Conservation (phyloP, 352 stramenopile species). For the Phytophthora pluvialis region DNA sequence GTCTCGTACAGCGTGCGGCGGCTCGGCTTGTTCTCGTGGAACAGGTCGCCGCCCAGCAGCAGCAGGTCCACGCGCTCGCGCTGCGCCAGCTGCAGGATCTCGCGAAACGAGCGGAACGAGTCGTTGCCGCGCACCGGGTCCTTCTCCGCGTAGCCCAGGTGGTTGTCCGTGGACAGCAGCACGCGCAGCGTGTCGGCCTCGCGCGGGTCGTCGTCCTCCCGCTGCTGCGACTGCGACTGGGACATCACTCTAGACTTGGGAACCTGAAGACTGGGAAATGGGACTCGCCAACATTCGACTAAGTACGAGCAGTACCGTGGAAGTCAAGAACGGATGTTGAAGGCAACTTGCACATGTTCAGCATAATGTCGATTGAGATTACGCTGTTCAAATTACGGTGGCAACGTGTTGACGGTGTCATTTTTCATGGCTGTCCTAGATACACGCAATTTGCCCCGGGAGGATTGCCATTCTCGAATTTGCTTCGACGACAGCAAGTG, state of each 20-base stretch:
- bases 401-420: neutral
- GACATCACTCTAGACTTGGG: constrained; percentile 16
- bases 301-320: constrained; percentile 14
- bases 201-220: constrained; percentile 15
- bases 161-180: constrained; percentile 98
- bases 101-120: constrained; percentile 90
- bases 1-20: constrained; percentile 96
- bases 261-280: constrained; percentile 1
- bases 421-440: neutral
- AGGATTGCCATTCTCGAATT: constrained; percentile 6
- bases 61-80: constrained; percentile 90
- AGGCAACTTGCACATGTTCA: neutral
- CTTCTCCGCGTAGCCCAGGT: constrained; percentile 97
- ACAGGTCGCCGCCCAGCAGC: constrained; percentile 97
- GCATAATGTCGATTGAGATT: too few relatives aligned
- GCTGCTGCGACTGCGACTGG: constrained; percentile 1
- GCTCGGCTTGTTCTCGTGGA: constrained; percentile 99
- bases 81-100: constrained; percentile 82
- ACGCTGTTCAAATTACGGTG: neutral
- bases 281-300: constrained; percentile 2
- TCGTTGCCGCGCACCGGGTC: constrained; percentile 96
- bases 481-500: neutral
- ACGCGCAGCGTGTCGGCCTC: constrained; percentile 78
- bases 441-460: too few relatives aligned
- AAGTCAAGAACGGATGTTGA: constrained; percentile 1